Evolutionary conservation across 1,284 basidiomycete genomes (phyloP).

Genomic region (Takashimella tepidaria): DNA sequence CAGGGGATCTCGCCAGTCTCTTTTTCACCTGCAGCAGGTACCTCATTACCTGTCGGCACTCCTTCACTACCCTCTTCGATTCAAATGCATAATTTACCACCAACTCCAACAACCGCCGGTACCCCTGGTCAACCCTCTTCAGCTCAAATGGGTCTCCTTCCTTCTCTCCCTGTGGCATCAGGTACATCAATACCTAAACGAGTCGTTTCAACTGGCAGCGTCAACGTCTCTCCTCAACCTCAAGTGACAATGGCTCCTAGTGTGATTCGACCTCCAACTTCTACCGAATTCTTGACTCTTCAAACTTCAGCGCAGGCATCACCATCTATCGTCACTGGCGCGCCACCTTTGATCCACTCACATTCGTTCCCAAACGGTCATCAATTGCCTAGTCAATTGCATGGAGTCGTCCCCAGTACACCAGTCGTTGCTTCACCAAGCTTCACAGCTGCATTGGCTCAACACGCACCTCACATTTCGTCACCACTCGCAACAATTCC

Average conservation of each 20-base stretch:
- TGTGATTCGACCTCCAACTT: constrained; percentile 7
- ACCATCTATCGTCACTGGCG: not conserved
- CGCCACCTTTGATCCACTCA: constrained; percentile 41
- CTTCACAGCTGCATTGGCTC: constrained; percentile 26
- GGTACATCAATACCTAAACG: not conserved
- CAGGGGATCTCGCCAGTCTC: constrained; percentile 30
- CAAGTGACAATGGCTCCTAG: constrained; percentile 3
- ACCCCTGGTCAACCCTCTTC: not conserved
- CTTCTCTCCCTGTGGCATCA: constrained; percentile 25
- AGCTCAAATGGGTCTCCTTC: constrained; percentile 19
- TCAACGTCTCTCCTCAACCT: not conserved
- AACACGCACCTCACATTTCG: constrained; percentile 39
- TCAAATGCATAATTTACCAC: not conserved
- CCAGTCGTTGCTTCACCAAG: constrained; percentile 24
- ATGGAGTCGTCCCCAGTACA: constrained; percentile 20
- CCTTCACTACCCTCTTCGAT: not conserved
- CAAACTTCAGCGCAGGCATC: not conserved
- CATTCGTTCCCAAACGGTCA: constrained; percentile 47
- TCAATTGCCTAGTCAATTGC: constrained; percentile 39
- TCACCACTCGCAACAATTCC: constrained; percentile 39
- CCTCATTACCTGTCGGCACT: not conserved
- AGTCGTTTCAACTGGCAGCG: not conserved
- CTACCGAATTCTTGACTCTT: constrained; percentile 1
- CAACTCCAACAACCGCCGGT: not conserved
- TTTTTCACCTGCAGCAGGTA: constrained; percentile 14